Evolutionary conservation across 495 filamentous ascomycete genomes (phyloP).

Genomic region (Aspergillus funiculosus): DNA sequence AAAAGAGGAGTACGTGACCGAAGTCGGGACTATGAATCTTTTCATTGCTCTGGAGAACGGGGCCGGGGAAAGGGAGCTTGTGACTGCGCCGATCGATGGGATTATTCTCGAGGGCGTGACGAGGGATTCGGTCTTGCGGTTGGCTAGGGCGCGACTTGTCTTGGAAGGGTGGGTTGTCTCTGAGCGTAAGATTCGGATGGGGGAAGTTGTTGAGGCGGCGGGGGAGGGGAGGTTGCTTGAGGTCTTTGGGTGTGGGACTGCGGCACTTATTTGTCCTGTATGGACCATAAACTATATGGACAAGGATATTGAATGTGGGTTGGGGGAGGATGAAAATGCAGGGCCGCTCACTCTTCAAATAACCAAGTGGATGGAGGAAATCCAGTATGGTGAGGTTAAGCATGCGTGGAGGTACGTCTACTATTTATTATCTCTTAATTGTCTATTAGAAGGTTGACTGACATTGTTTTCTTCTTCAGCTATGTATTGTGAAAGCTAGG

Average conservation of each 20-base stretch:
- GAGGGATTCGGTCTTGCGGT: slow-evolving; percentile 63
- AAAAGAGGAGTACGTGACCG: slow-evolving; percentile 74
- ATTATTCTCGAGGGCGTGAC: slow-evolving; percentile 83
- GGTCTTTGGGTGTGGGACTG: slow-evolving; percentile 11
- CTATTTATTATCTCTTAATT: too few species aligned
- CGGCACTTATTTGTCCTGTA: too few species aligned
- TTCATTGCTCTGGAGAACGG: slow-evolving; percentile 64
- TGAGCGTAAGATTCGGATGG: slow-evolving; percentile 14
- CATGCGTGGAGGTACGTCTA: too few species aligned
- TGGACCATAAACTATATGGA: too few species aligned
- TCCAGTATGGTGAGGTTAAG: too few species aligned
- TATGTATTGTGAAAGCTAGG: too few species aligned
- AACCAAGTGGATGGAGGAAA: too few species aligned
- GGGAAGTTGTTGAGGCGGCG: slow-evolving; percentile 3
- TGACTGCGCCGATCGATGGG: slow-evolving; percentile 80
- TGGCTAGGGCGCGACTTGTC: slow-evolving; percentile 63
- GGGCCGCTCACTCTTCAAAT: too few species aligned
- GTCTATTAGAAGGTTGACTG: too few species aligned
- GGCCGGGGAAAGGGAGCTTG: slow-evolving; percentile 59
- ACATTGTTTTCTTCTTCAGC: too few species aligned
- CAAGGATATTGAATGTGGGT: too few species aligned
- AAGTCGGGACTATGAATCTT: slow-evolving; percentile 91
- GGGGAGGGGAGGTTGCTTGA: slow-evolving; percentile 7
- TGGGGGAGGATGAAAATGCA: too few species aligned
- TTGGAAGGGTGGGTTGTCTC: slow-evolving; percentile 5